Evolutionary conservation across 495 filamentous ascomycete species (phyloP).

Genomic region (Hypoxylon intermedium): DNA sequence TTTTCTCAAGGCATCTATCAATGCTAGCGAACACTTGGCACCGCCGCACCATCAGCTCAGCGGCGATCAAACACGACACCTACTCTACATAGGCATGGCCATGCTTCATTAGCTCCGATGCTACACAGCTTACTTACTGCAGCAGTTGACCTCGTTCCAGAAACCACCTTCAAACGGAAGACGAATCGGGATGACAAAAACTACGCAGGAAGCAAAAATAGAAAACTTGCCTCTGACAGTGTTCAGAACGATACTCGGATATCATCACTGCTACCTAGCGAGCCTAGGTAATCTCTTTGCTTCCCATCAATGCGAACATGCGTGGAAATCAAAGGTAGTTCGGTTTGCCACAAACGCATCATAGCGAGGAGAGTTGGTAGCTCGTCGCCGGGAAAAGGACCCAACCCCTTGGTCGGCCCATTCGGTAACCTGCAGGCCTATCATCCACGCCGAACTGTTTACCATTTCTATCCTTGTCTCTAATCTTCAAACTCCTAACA

Average conservation of each 20-base stretch:
- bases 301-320: too few species aligned
- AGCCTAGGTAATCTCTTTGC: too few species aligned
- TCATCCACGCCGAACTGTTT: neutral
- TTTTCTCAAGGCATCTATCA: neutral
- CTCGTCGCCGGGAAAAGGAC: neutral
- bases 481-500: conserved; percentile 8
- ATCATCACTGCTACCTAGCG: too few species aligned
- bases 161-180: conserved; percentile 4
- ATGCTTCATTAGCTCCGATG: neutral
- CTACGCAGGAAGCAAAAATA: neutral
- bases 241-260: too few species aligned
- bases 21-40: conserved; percentile 20
- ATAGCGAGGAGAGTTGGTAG: neutral
- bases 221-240: too few species aligned
- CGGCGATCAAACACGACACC: conserved; percentile 15
- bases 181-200: neutral
- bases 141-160: conserved; percentile 3
- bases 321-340: too few species aligned
- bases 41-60: conserved; percentile 34
- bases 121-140: too few species aligned
- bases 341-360: neutral
- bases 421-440: neutral
- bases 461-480: conserved; percentile 6
- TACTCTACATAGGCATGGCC: neutral
- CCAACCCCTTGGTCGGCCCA: neutral